phyloP scores from a whole-genome alignment of 2,329 filamentous ascomycete genomes.

The Ilyonectria mors-panacis region DNA sequence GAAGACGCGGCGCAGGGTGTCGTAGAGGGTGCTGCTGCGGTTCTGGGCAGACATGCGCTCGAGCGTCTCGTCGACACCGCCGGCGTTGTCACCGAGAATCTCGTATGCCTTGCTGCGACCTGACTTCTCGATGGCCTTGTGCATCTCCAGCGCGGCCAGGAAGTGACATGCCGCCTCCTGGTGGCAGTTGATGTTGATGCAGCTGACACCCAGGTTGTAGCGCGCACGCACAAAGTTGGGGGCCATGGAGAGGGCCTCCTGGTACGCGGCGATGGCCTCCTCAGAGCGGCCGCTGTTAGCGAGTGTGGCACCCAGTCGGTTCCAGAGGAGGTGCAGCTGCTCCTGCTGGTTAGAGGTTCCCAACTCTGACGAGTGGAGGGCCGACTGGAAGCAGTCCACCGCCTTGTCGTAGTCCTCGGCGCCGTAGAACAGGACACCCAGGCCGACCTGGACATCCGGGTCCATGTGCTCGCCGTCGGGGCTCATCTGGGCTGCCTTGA shows the following conservation, averaged over 20 bases:
- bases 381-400: conserved; percentile 96
- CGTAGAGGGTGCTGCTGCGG: conserved; percentile 95
- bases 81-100: conserved; percentile 74
- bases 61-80: conserved; percentile 76
- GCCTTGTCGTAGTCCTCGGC: conserved; percentile 99
- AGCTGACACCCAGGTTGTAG: conserved; percentile 96
- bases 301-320: conserved; percentile 93
- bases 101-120: conserved; percentile 88
- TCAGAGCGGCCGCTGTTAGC: conserved; percentile 95
- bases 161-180: conserved; percentile 94
- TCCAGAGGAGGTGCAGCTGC: conserved; percentile 96
- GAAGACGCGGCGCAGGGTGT: conserved; percentile 95
- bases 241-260: conserved; percentile 88
- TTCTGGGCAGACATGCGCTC: conserved; percentile 95
- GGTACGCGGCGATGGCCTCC: conserved; percentile 97
- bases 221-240: conserved; percentile 97
- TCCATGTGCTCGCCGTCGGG: conserved; percentile 97
- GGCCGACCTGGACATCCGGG: conserved; percentile 95
- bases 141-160: conserved; percentile 93
- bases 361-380: conserved; percentile 86
- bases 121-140: conserved; percentile 91
- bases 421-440: conserved; percentile 97
- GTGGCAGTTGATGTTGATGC: conserved; percentile 97
- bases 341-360: conserved; percentile 87
- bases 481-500: conserved; percentile 90